Conservation (phyloP, 2,329 filamentous ascomycete species). For the Botrytis hyacinthi region DNA sequence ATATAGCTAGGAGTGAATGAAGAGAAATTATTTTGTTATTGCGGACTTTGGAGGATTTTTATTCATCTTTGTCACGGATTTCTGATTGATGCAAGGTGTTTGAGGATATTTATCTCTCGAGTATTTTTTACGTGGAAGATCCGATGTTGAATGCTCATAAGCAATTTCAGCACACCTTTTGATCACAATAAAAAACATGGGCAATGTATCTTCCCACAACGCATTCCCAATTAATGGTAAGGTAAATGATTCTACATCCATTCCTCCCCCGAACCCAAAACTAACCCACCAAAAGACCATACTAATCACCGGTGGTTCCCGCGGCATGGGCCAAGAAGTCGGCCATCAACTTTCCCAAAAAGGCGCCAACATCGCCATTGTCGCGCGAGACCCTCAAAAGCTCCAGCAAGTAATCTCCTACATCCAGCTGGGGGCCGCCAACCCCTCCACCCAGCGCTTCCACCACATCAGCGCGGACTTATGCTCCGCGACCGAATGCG, state of each 20-base stretch:
- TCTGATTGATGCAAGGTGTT: background rate
- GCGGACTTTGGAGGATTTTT: background rate
- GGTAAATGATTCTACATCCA: background rate
- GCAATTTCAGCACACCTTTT: background rate
- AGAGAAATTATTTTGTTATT: background rate
- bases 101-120: background rate
- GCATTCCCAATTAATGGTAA: background rate
- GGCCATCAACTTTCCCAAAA: slow-evolving; percentile 71
- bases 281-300: slow-evolving; percentile 59
- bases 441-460: background rate
- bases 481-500: background rate
- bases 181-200: background rate
- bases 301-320: slow-evolving; percentile 82
- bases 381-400: slow-evolving; percentile 74
- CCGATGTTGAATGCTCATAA: background rate
- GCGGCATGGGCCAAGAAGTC: slow-evolving; percentile 79
- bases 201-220: background rate
- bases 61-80: background rate
- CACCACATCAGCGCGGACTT: slow-evolving; percentile 17
- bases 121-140: background rate
- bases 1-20: background rate
- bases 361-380: slow-evolving; percentile 80
- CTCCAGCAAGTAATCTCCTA: slow-evolving; percentile 45
- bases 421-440: background rate
- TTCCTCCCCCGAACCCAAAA: background rate